A percentile compares a stretch with the other conserved stretches of the same genome.
Evolutionary conservation across 768 basidiomycete genomes (phyloP).

Genomic region (Russula vinacea): DNA sequence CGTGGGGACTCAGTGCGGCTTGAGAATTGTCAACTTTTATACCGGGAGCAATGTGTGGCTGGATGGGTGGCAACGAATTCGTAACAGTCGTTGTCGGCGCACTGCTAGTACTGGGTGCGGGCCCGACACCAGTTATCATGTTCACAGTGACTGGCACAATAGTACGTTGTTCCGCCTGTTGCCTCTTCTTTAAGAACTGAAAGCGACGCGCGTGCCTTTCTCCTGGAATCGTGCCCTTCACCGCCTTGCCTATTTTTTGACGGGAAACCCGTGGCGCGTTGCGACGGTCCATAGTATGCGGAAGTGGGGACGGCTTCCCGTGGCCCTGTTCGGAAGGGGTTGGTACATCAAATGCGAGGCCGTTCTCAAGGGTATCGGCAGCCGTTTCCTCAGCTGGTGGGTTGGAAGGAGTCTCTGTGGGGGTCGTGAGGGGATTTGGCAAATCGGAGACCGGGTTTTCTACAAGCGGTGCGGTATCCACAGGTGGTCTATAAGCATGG

Average conservation of each 20-base stretch:
- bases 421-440: not conserved
- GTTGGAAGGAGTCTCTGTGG: not conserved
- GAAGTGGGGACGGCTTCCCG: slow-evolving; percentile 23
- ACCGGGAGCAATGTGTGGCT: not conserved
- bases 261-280: slow-evolving; percentile 21
- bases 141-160: slow-evolving; percentile 23
- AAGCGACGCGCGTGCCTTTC: slow-evolving; percentile 14
- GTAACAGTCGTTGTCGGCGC: not conserved
- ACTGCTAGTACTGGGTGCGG: slow-evolving; percentile 7
- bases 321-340: slow-evolving; percentile 17
- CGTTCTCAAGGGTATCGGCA: not conserved
- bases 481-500: not conserved
- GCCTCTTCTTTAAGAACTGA: slow-evolving; percentile 22
- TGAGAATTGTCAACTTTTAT: slow-evolving; percentile 14
- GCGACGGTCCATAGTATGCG: slow-evolving; percentile 15
- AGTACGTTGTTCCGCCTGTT: slow-evolving; percentile 4
- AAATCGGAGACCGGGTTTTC: not conserved
- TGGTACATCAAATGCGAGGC: slow-evolving; percentile 1
- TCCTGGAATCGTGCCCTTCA: not conserved
- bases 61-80: slow-evolving; percentile 8
- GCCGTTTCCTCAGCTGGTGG: not conserved
- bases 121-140: slow-evolving; percentile 18
- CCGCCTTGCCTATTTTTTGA: not conserved
- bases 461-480: not conserved
- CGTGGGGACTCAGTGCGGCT: slow-evolving; percentile 8